Conservation (phyloP, 1,284 basidiomycete species). For the Blastosporella zonata region DNA sequence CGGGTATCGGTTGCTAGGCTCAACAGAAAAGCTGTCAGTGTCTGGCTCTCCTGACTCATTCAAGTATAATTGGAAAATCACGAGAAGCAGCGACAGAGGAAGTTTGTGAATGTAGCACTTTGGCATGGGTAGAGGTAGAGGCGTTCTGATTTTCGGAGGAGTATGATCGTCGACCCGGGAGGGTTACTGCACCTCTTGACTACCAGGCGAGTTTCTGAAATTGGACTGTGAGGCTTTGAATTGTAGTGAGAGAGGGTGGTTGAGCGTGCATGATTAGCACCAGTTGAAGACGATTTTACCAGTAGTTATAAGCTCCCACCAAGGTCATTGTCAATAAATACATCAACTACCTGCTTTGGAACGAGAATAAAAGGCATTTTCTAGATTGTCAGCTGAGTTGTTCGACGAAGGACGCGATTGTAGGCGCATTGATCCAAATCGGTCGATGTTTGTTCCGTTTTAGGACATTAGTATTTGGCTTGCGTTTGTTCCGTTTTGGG, state of each 20-base stretch:
- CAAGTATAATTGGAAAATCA: constrained; percentile 11
- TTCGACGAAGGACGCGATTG: not conserved
- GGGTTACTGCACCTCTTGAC: not conserved
- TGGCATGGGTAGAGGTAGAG: not conserved
- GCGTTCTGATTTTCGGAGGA: not conserved
- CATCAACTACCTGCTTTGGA: not conserved
- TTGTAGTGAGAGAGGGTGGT: too few species aligned
- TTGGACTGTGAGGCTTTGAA: too few species aligned
- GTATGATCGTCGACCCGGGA: not conserved
- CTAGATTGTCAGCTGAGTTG: not conserved
- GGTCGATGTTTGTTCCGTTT: not conserved
- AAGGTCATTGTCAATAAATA: too few species aligned
- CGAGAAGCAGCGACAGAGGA: not conserved
- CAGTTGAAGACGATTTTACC: too few species aligned
- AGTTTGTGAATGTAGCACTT: constrained; percentile 3
- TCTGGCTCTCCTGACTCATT: not conserved
- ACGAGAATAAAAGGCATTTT: not conserved
- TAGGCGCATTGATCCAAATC: not conserved
- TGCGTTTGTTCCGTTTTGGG: not conserved
- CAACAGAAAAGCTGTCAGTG: not conserved
- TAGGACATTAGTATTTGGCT: not conserved
- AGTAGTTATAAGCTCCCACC: too few species aligned
- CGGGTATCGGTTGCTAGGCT: constrained; percentile 2
- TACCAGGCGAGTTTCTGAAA: too few species aligned
- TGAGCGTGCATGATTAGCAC: too few species aligned